A percentile compares a stretch with the other conserved stretches of the same genome.
These are phyloP conservation scores for Oidiodendron maius DNA, from an alignment of 495 filamentous ascomycete genomes.

Conservation along the genomic window DNA sequence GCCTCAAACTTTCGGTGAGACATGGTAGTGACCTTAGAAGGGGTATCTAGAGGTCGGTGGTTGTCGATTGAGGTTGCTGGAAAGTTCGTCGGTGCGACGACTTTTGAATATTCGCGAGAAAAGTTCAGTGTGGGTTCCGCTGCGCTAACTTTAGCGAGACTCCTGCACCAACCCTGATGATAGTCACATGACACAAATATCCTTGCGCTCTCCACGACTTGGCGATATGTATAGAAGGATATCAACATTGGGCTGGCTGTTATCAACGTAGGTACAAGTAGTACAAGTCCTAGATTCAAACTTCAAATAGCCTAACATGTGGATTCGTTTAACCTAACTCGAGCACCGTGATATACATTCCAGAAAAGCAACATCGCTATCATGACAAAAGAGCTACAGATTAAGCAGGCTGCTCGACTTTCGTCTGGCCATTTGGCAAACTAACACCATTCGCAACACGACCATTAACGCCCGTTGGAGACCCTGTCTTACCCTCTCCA, in stretches of 20 bases:
- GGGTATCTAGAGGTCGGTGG: slow-evolving; percentile 6
- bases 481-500: slow-evolving; percentile 18
- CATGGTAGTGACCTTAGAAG: slow-evolving; percentile 34
- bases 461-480: slow-evolving; percentile 19
- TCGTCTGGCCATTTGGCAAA: slow-evolving; percentile 21
- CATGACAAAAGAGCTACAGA: slow-evolving; percentile 5
- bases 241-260: too few species aligned
- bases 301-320: too few species aligned
- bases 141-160: slow-evolving; percentile 1
- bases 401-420: slow-evolving; percentile 17
- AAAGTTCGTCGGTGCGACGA: not conserved
- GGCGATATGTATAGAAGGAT: too few species aligned
- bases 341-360: slow-evolving; percentile 8
- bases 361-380: not conserved
- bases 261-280: too few species aligned
- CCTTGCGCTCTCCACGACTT: too few species aligned
- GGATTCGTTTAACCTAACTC: too few species aligned
- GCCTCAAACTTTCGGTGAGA: slow-evolving; percentile 76
- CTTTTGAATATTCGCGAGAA: not conserved
- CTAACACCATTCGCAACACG: slow-evolving; percentile 19
- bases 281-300: too few species aligned
- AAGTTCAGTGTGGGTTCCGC: not conserved
- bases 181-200: too few species aligned
- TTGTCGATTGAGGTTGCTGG: not conserved
- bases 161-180: too few species aligned